These are phyloP conservation scores for Dryadomyces quercus-mongolicae DNA, from an alignment of 2,329 filamentous ascomycete species.

Conservation along the genomic window DNA sequence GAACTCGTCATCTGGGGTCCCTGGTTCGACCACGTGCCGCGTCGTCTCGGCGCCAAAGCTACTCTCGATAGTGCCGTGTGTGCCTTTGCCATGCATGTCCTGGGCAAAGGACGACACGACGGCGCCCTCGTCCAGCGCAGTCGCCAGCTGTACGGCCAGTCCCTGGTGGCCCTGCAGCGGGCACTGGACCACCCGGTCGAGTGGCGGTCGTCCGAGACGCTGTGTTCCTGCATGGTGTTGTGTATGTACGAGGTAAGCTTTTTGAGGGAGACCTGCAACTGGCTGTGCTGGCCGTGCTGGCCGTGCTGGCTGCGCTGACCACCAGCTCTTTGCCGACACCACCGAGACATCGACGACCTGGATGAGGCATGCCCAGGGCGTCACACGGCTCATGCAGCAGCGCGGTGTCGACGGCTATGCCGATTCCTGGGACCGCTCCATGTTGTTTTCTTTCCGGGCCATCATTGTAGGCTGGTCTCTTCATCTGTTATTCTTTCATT, in stretches of 20 bases:
- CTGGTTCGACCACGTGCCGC: constrained; percentile 16
- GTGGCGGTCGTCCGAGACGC: constrained; percentile 28
- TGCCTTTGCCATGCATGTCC: constrained; percentile 24
- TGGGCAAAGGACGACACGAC: constrained; percentile 22
- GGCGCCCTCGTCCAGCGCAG: constrained; percentile 20
- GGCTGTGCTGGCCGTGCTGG: too few species aligned
- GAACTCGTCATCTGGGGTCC: constrained; percentile 11
- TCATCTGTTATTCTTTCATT: background rate
- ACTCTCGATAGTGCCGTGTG: constrained; percentile 26
- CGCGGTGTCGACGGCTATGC: constrained; percentile 24
- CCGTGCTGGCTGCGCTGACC: too few species aligned
- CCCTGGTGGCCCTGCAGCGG: constrained; percentile 22
- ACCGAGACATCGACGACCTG: constrained; percentile 20
- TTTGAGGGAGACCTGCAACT: background rate
- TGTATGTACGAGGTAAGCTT: constrained; percentile 25
- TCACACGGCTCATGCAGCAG: constrained; percentile 25
- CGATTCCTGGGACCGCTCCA: constrained; percentile 23
- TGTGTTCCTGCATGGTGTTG: constrained; percentile 27
- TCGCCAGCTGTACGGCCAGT: constrained; percentile 24
- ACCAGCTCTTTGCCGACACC: constrained; percentile 30
- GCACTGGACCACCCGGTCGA: constrained; percentile 23
- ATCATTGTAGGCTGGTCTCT: constrained; percentile 19
- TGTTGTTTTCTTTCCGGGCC: constrained; percentile 25
- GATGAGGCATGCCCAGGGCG: constrained; percentile 26
- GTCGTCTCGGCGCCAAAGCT: constrained; percentile 21